Percentiles rank a stretch among this genome's conserved stretches.
Conservation (phyloP, 2,329 filamentous ascomycete genomes). For the Penicillium sp. region DNA sequence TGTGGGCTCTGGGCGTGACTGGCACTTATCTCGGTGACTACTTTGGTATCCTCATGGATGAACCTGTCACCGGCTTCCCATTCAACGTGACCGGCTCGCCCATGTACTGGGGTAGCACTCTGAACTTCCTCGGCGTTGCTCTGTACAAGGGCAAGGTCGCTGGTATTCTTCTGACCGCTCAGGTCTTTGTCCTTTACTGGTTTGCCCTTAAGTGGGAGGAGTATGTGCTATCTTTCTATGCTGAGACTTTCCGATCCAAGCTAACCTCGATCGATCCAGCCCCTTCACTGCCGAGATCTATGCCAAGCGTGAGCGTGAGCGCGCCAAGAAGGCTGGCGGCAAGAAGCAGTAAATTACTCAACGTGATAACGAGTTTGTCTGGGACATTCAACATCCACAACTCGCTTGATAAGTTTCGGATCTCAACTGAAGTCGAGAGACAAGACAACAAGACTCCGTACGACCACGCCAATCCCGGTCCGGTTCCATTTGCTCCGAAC, state of each 20-base stretch:
- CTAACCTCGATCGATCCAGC: conserved; percentile 41
- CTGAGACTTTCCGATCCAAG: conserved; percentile 3
- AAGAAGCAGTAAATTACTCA: conserved; percentile 44
- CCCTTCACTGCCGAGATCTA: conserved; percentile 95
- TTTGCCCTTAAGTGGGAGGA: conserved; percentile 87
- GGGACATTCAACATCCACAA: conserved; percentile 42
- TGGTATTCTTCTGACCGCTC: conserved; percentile 74
- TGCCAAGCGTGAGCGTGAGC: conserved; percentile 66
- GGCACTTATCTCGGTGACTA: conserved; percentile 98
- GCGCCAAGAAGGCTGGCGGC: conserved; percentile 46
- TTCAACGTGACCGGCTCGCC: conserved; percentile 90
- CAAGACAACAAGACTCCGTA: conserved; percentile 3
- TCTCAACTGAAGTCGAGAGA: conserved; percentile 13
- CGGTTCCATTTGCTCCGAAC: conserved; percentile 8
- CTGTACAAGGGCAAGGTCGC: conserved; percentile 87
- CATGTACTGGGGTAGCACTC: conserved; percentile 95
- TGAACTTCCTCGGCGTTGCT: conserved; percentile 89
- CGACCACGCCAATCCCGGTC: conserved; percentile 1
- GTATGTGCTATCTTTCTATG: conserved; percentile 44
- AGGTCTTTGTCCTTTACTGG: conserved; percentile 79
- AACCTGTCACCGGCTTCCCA: conserved; percentile 91
- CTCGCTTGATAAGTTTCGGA: conserved; percentile 24
- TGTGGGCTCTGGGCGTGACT: conserved; percentile 89
- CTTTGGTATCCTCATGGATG: conserved; percentile 97
- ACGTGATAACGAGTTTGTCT: conserved; percentile 25